Evolutionary conservation across 352 stramenopile genomes (phyloP).

Genomic region (Globisporangium yorkense): DNA sequence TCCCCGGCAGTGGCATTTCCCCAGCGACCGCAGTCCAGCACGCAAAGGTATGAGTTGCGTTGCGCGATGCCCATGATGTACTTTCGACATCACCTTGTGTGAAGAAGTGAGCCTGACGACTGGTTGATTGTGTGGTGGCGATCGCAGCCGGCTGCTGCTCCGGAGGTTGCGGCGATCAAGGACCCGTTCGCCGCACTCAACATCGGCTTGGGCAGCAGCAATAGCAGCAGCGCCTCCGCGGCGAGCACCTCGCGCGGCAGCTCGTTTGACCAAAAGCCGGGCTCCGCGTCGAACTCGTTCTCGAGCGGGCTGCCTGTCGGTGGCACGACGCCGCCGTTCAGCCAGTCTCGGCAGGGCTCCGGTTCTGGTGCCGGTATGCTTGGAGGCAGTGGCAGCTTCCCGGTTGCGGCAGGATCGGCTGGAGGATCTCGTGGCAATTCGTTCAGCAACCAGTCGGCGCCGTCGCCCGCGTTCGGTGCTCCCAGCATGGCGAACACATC

Average conservation of each 20-base stretch:
- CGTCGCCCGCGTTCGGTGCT: conserved; percentile 19
- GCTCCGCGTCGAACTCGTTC: conserved; percentile 11
- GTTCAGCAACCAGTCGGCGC: conserved; percentile 18
- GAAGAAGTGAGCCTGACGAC: not conserved
- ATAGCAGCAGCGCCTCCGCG: conserved; percentile 12
- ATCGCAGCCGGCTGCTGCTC: conserved; percentile 4
- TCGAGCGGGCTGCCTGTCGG: not conserved
- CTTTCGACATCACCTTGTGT: too few species aligned
- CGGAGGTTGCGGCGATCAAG: conserved; percentile 37
- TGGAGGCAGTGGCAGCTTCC: conserved; percentile 8
- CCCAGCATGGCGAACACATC: conserved; percentile 2
- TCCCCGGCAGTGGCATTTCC: conserved; percentile 10
- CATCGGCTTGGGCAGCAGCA: conserved; percentile 35
- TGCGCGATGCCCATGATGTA: too few species aligned
- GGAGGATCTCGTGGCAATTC: conserved; percentile 31
- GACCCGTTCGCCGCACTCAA: conserved; percentile 74
- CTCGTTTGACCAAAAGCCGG: conserved; percentile 23
- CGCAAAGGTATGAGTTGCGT: conserved; percentile 28
- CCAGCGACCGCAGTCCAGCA: conserved; percentile 9
- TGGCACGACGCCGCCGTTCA: conserved; percentile 2
- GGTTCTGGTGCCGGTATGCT: conserved; percentile 6
- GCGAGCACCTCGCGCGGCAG: conserved; percentile 20
- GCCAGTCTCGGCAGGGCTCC: conserved; percentile 5
- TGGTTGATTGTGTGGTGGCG: conserved; percentile 2
- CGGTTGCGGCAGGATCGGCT: conserved; percentile 4